Percentiles rank a stretch among this genome's conserved stretches.
Evolutionary conservation across 352 stramenopile genomes (phyloP).

Genomic region (Aphanomyces cochlioides): DNA sequence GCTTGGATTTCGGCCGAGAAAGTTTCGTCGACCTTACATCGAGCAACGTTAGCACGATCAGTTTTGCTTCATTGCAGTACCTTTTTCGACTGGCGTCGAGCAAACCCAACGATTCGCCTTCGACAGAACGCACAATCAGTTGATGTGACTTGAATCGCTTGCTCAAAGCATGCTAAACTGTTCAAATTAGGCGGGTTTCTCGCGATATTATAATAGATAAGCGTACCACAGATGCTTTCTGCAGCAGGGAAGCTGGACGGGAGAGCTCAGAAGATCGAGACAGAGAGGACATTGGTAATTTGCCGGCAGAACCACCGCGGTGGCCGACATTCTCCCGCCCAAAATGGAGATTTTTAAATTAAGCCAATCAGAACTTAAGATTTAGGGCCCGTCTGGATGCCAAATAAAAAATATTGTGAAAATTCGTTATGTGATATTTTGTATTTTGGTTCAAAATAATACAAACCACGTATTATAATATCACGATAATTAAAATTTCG

Average conservation of each 20-base stretch:
- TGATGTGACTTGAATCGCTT: conserved; percentile 64
- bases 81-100: conserved; percentile 68
- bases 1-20: conserved; percentile 53
- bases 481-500: no score
- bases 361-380: no score
- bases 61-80: conserved; percentile 18
- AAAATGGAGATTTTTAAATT: no score
- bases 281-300: conserved; percentile 75
- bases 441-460: no score
- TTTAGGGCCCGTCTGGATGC: no score
- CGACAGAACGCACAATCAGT: conserved; percentile 78
- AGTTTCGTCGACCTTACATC: conserved; percentile 43
- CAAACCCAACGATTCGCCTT: conserved; percentile 69
- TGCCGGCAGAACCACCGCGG: conserved; percentile 38
- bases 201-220: background rate
- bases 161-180: conserved; percentile 68
- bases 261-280: conserved; percentile 61
- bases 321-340: background rate
- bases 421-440: no score
- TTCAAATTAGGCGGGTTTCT: background rate
- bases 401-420: no score
- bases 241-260: conserved; percentile 71
- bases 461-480: no score
- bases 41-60: conserved; percentile 2
- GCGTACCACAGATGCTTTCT: conserved; percentile 61